Evolutionary conservation across 495 filamentous ascomycete genomes (phyloP), one percentile per base, ranked within the genome.

Genomic region (Penicillium cataractarum): DNA sequence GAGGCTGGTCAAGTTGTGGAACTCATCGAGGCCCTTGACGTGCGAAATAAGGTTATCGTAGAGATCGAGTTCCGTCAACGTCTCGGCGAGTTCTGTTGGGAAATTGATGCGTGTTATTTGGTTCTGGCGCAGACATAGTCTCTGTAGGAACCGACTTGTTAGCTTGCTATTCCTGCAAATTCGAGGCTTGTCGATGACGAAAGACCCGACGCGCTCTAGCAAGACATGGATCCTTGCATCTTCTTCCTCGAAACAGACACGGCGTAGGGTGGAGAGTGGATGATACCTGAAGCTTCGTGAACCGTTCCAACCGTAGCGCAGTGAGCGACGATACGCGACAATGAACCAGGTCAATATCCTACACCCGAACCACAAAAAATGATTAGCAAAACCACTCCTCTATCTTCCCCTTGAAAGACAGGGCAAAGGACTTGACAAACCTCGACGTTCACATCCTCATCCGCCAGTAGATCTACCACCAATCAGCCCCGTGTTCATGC

Each of bases 31-130:
- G 35, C 91, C 91, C 65, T 89, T 86, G 70, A 97, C 84, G 71
- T 96, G 93, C 4, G 87, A 84, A 68, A 99, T 93, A n/a, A 93
- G 82, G 72, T 99, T 99, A 74, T 99, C 95, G 82, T 99, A 99
- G 66, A 99, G 84, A 69, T 99, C 95, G 26, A 99, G 83, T 17
- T 99, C 95, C 64, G 82, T 71, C 21, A 99, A 77, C 4, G 85
- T 90, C 19, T 74, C 71, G 39, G 85, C 86, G 19, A 97, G 70
- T 27, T 72, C 71, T 17, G 81, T 72, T 24, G 82, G 82, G n/a
- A 97, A 83, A 2, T 87, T 82, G 77, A 97, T 90, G 35, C 87
- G 83, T 24, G 87, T 81, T 73, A 99, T 92, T 69, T 87, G 81
- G 72, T 99, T 99, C 72, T 99, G 95, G 49, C 95, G 94, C 17